These are phyloP conservation scores for Beauveria sp. DNA, from an alignment of 2,329 filamentous ascomycete species.

Conservation along the genomic window DNA sequence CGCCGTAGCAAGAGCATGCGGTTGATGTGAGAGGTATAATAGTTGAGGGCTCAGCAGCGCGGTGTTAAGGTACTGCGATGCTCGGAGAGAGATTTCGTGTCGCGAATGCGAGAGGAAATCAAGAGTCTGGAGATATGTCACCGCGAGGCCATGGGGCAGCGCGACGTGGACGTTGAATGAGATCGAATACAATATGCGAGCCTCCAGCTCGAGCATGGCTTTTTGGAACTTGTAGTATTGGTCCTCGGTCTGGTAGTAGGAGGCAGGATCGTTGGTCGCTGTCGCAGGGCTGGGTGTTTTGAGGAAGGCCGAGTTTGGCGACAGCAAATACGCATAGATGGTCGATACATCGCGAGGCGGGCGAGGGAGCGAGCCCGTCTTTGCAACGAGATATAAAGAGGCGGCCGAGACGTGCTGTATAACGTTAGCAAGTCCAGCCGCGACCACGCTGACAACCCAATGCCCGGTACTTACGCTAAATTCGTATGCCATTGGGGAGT, in stretches of 20 bases:
- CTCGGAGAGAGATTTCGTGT: constrained; percentile 52
- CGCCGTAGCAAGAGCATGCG: constrained; percentile 73
- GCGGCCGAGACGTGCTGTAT: constrained; percentile 72
- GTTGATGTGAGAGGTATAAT: constrained; percentile 87
- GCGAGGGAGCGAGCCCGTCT: constrained; percentile 69
- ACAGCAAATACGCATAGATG: constrained; percentile 75
- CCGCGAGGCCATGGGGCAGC: constrained; percentile 75
- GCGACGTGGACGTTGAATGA: constrained; percentile 80
- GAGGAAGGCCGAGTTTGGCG: constrained; percentile 49
- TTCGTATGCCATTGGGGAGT: constrained; percentile 48
- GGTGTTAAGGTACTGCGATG: constrained; percentile 76
- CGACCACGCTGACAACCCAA: background rate
- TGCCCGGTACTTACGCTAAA: constrained; percentile 38
- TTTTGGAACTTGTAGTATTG: constrained; percentile 59
- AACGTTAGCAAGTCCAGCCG: background rate
- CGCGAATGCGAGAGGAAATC: constrained; percentile 49
- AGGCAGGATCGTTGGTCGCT: constrained; percentile 35
- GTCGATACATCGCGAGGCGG: constrained; percentile 75
- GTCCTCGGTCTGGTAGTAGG: constrained; percentile 66
- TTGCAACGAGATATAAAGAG: constrained; percentile 71
- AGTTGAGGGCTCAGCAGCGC: constrained; percentile 81
- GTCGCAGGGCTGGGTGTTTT: constrained; percentile 28
- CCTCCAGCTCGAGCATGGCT: constrained; percentile 65
- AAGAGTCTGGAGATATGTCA: constrained; percentile 89
- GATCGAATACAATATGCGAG: constrained; percentile 65